phyloP scores from a whole-genome alignment of 139 green algal genomes.

The Pseudopediastrum boryanum region DNA sequence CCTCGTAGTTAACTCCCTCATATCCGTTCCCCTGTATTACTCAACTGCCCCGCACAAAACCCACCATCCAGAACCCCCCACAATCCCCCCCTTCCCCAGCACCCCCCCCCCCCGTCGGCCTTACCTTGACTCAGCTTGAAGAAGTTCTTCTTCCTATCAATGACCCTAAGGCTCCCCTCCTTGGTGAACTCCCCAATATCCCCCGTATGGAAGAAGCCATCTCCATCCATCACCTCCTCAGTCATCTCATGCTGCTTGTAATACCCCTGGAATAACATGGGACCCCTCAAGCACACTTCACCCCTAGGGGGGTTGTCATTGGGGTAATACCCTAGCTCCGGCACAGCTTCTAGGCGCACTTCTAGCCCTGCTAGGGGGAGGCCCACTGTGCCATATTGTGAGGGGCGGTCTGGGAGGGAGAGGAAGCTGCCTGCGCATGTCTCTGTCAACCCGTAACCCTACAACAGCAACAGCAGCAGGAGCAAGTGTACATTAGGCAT shows the following conservation, averaged over 20 bases:
- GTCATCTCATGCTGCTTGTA: constrained; percentile 83
- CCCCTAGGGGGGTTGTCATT: not conserved
- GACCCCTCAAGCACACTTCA: constrained; percentile 79
- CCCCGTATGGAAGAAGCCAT: constrained; percentile 77
- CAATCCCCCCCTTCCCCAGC: no score
- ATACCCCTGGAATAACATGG: constrained; percentile 89
- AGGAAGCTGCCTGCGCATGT: constrained; percentile 83
- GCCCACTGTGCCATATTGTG: constrained; percentile 70
- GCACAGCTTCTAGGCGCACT: constrained; percentile 45
- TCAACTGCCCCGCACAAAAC: no score
- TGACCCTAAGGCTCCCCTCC: constrained; percentile 84
- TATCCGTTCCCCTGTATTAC: no score
- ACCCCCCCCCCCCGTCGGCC: no score
- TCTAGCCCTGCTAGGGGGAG: constrained; percentile 65
- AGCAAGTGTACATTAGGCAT: no score
- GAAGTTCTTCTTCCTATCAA: constrained; percentile 99
- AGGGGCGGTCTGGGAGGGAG: constrained; percentile 32
- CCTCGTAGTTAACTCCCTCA: no score
- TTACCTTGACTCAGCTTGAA: constrained; percentile 96
- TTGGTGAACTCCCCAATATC: constrained; percentile 89
- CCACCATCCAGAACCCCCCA: no score
- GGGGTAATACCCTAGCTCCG: constrained; percentile 80
- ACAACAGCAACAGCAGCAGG: not conserved
- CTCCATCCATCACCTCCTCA: constrained; percentile 45
- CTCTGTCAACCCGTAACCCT: constrained; percentile 94